phyloP scores from a whole-genome alignment of 73 alveolate genomes.

The Paramecium tetraurelia region DNA sequence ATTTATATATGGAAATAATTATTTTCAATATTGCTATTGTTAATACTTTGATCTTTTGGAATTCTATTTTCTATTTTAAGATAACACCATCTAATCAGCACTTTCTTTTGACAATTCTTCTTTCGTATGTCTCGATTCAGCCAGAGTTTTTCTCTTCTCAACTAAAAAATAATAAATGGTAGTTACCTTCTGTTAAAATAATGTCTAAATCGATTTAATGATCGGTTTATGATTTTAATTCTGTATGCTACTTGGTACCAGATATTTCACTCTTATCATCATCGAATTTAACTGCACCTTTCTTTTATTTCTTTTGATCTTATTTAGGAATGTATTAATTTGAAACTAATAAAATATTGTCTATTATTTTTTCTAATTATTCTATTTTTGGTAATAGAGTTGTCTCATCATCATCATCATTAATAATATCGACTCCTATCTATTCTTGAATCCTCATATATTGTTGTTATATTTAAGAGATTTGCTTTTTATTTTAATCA shows the following conservation, averaged over 20 bases:
- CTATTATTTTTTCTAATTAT: slow-evolving; percentile 21
- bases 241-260: neutral
- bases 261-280: slow-evolving; percentile 17
- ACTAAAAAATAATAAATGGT: neutral
- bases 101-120: slow-evolving; percentile 39
- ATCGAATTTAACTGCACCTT: neutral
- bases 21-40: neutral
- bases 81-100: neutral
- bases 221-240: neutral
- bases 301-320: neutral
- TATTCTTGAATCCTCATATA: neutral
- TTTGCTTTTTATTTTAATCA: neutral
- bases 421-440: slow-evolving; percentile 3
- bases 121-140: slow-evolving; percentile 38
- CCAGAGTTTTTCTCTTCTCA: neutral
- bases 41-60: neutral
- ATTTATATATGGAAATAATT: neutral
- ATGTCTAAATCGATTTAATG: neutral
- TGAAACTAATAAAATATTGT: slow-evolving; percentile 15
- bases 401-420: slow-evolving; percentile 25
- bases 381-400: neutral
- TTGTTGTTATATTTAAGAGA: neutral
- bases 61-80: neutral
- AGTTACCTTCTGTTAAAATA: slow-evolving; percentile 10
- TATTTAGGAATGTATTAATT: neutral